Base-by-base conservation (phyloP, 2,329 filamentous ascomycete species). In the Alternaria solani region DNA sequence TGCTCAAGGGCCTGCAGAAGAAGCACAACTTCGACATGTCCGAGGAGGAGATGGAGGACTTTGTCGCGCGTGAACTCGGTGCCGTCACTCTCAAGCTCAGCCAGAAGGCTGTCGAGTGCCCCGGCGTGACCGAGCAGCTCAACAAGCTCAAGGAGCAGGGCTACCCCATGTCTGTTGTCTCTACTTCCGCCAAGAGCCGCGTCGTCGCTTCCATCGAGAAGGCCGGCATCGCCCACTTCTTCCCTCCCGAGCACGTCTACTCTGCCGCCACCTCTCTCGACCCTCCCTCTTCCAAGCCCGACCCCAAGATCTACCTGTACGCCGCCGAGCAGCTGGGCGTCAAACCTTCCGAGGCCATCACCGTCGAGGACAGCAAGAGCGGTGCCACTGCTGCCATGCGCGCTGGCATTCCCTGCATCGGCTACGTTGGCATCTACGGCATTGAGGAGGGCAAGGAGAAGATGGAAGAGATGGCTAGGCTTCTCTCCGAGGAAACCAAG, bases 351-450 rank as follows among this genome's bases (percentile, higher is more conserved):
- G 89, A 96, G 83, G 89, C 87, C 67, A 85, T 97, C 32, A 91
- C 93, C 25, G 87, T 97, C 60, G 93, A 97, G 84, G 93, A 97
- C 83, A 92, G 89, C 84, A 92, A 91, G 86, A 93, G 89, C 69
- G 93, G 93, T 63, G 91, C 91, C 43, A 86, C 91, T 59, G 92
- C 91, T 66, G 90, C 89, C 59, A 88, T 89, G 72, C 86, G 91
- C 61, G 93, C 93, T 18, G 88, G 88, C 51, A 95, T 97, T 74
- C 90, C 88, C 63, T 88, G 91, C 64, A 88, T 97, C 70, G 93
- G 89, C 56, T 97, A 97, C 79, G 91, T 95, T 30, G 93, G 93
- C 38, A 90, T 84, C 83, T 67, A 78, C 70, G 75, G 76, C 59
- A 74, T 78, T 54, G 75, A 83, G 76, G 76, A 80, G 65, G 75